Evolutionary conservation across 163 green algal genomes (phyloP), one percentile per base, ranked within the genome.

Genomic region (Coccomyxa subellipsoidea): DNA sequence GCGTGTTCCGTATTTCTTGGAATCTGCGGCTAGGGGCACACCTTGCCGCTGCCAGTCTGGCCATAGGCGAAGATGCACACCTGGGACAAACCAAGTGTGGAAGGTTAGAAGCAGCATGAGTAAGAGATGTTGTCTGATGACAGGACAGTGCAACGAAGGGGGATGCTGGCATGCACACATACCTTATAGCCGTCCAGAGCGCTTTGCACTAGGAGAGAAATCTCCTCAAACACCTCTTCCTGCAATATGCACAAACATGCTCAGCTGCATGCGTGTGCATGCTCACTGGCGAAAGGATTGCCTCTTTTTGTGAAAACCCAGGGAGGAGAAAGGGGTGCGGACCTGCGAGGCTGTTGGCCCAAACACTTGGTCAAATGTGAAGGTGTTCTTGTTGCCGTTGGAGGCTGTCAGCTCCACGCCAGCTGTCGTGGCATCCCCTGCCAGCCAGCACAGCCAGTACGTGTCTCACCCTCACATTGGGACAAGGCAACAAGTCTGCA

Each of bases 21-120:
- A n/a, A n/a, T n/a, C n/a, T n/a, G n/a, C n/a, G n/a, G n/a, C n/a
- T n/a, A n/a, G n/a, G 32, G 66, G 66, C 31, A 0, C 66, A 73
- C 66, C 66, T 98, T 98, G 79, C 95, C 95, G 23, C 85, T 92
- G 54, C 94, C 94, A 15, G 94, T 97, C 83, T 96, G 93, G 18
- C 87, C 86, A 53, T 91, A 91, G 15, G 88, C 86, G 83, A 93
- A 92, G 40, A 91, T 86, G 80, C 87, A 92, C 9, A 93, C 91
- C 69, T 59, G 47, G 47, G 47, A 59, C 47, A 59, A 59, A 12
- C 21, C 1, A 59, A 59, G 8, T 23, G 8, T 54, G 8, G 8
- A 8, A 59, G 2, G 47, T 59, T 18, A 59, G 47, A 59, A 12
- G 3, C 47, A 27, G 3, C 15, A 59, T 18, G 23, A 59, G 21